These are phyloP conservation scores for Fomitopsis serialis DNA, from an alignment of 768 basidiomycete species.

Conservation along the genomic window DNA sequence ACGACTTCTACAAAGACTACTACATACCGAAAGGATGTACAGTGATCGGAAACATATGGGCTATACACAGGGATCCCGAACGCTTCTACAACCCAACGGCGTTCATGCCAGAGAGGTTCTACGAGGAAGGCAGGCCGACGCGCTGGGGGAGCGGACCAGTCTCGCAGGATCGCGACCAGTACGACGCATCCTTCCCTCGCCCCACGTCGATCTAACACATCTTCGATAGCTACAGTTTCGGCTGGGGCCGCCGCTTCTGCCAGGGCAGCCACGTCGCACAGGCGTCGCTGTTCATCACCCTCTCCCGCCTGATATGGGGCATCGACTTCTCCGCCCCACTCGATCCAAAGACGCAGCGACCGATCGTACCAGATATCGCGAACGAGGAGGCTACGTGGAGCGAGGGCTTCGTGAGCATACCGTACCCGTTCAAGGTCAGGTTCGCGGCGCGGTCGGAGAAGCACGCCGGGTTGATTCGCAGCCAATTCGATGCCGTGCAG, in stretches of 20 bases:
- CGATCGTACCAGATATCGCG: conserved; percentile 2
- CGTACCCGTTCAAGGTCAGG: conserved; percentile 1
- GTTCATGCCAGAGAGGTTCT: conserved; percentile 20
- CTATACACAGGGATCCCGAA: conserved; percentile 13
- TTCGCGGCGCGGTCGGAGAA: conserved; percentile 4
- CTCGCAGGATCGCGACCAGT: conserved; percentile 5
- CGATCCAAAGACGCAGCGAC: background rate
- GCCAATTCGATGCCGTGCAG: background rate
- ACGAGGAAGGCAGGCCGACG: conserved; percentile 1
- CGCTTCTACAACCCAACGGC: conserved; percentile 15
- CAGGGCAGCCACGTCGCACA: conserved; percentile 13
- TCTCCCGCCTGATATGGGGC: conserved; percentile 6
- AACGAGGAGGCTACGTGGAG: conserved; percentile 9
- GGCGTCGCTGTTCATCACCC: conserved; percentile 12
- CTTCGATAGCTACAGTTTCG: conserved; percentile 17
- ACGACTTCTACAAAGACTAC: conserved; percentile 22
- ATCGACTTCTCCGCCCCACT: conserved; percentile 3
- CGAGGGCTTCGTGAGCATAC: conserved; percentile 3
- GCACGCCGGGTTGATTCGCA: background rate
- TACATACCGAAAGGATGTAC: conserved; percentile 20
- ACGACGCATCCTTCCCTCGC: too few relatives aligned
- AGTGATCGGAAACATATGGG: conserved; percentile 23
- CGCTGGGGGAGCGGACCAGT: conserved; percentile 10
- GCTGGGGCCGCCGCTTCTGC: conserved; percentile 16
- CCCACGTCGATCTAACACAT: too few relatives aligned